These are phyloP conservation scores for Picea abies DNA, from an alignment of 83 land plant species.

Conservation along the genomic window DNA sequence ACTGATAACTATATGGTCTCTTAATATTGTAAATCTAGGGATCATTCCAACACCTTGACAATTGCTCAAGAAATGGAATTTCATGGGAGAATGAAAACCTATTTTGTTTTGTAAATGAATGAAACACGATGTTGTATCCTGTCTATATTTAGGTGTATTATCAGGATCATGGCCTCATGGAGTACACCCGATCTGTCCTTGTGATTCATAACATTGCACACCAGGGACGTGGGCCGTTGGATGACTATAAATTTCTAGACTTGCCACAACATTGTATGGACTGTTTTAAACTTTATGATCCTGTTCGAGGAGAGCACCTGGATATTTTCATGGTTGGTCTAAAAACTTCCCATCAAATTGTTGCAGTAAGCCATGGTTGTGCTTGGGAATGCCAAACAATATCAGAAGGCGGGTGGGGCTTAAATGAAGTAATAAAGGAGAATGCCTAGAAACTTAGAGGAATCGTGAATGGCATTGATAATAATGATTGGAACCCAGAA, in stretches of 20 bases:
- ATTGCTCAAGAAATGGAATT: too few relatives aligned
- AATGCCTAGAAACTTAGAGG: constrained; percentile 86
- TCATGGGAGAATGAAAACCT: constrained; percentile 86
- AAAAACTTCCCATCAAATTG: constrained; percentile 79
- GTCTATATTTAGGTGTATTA: constrained; percentile 96
- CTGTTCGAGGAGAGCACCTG: constrained; percentile 89
- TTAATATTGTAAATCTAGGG: too few relatives aligned
- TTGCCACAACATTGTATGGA: too few relatives aligned
- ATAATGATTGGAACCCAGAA: constrained; percentile 85
- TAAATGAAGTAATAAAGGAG: constrained; percentile 78
- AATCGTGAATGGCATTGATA: constrained; percentile 97
- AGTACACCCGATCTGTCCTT: constrained; percentile 77
- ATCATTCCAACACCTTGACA: too few relatives aligned
- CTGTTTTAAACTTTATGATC: too few relatives aligned
- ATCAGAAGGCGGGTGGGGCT: constrained; percentile 95
- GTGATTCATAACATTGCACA: constrained; percentile 98
- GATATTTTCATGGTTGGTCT: constrained; percentile 91
- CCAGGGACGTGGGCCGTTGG: constrained; percentile 97
- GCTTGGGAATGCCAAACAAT: constrained; percentile 89
- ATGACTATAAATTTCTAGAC: too few relatives aligned
- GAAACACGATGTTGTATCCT: constrained; percentile 97
- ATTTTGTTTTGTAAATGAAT: constrained; percentile 95
- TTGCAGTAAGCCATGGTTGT: constrained; percentile 92
- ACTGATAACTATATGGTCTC: too few relatives aligned
- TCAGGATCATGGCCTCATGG: constrained; percentile 88